Base-by-base conservation (phyloP, 106 monocot species). In the Allium sativum region DNA sequence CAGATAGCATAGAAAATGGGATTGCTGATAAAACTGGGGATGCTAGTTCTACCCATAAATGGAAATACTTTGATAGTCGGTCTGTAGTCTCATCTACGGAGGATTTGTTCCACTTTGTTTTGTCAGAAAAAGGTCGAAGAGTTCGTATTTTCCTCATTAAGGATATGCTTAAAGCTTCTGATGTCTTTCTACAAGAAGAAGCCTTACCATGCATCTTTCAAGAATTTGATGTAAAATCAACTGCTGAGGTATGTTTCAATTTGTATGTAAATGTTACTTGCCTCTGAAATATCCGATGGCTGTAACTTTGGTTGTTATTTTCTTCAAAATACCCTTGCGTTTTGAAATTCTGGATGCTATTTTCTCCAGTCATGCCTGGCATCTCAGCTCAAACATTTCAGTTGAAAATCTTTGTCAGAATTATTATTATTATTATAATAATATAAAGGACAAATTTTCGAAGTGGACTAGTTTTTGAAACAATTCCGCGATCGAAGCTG, bases 51-150 rank as follows among this genome's bases (percentile, higher is more conserved):
- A 46, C 17, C 18, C 69, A 52, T 8, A 71, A 44, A 20, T 96
- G 90, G 95, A 84, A 84, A 72, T 90, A 79, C 42, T 96, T 96
- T 46, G 84, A 96, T 77, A 91, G 90, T 81, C 74, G 82, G 19
- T 78, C 95, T 47, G 90, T 96, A 11, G 90, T 91, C 73, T 62
- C 90, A 58, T 81, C 95, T 11, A 91, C 87, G 18, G 95, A 96
- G 73, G 95, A 96, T 62, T 74, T 96, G 43, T 74, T 96, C 22
- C 64, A 46, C 50, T 96, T 96, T 56, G 80, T 96, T 41, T 78
- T 96, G 58, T 90, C 90, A 3, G 80, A 80, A 40, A 96, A 87
- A 77, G 95, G 90, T 13, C 77, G 74, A 68, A 82, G 84, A 58
- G 87, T 96, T 52, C 81, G 90, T 31, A 73, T 91, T 66, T 96